Base-by-base conservation (phyloP, 139 green algal species). In the Chlamydomonas eustigma region DNA sequence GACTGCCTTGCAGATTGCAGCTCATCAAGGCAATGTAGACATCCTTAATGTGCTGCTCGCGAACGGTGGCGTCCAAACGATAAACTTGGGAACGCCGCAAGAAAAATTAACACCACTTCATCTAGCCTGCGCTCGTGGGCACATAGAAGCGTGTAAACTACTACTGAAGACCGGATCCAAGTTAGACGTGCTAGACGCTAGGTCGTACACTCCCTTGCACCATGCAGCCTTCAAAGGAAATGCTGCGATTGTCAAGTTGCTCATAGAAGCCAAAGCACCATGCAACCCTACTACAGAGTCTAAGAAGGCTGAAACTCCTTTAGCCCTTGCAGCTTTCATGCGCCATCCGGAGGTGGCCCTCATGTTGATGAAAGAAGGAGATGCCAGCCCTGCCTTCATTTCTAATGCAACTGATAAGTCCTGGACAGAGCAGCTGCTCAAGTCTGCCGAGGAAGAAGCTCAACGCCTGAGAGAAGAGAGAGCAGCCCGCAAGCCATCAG, bases 301-400 rank as follows among this genome's bases (percentile, higher is more conserved):
- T 4, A 28, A 25, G 52, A 22, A 68, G 44, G 12, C 52, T 28
- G 52, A 68, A 28, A 68, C 12, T 4, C 52, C 52, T 4, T 28
- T 68, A 35, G 22, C 22, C 6, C 8, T 68, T 4, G 52, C 52
- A 68, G 52, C 52, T 28, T 68, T 68, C 52, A 68, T 68, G 52
- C 52, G 52, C n/a, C 52, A 68, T 28, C 12, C 52, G 4, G 12
- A 68, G 8, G 18, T 68, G 6, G 52, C 52, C 4, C 8, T 68
- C 4, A 6, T 31, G 52, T 28, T 68, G n/a, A 68, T 68, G 52
- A 33, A 4, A 8, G 52, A 68, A 25, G 52, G 52, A 8, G 12
- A 68, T 25, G 52, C 22, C 22, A 22, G 12, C n/a, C 6, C 22
- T 37, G 8, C 6, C 4, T 35, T 31, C 8, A 68, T 68, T 28